These are phyloP conservation scores for Lobosporangium transversale DNA, from an alignment of 192 early-diverging fungal genomes.

Conservation along the genomic window DNA sequence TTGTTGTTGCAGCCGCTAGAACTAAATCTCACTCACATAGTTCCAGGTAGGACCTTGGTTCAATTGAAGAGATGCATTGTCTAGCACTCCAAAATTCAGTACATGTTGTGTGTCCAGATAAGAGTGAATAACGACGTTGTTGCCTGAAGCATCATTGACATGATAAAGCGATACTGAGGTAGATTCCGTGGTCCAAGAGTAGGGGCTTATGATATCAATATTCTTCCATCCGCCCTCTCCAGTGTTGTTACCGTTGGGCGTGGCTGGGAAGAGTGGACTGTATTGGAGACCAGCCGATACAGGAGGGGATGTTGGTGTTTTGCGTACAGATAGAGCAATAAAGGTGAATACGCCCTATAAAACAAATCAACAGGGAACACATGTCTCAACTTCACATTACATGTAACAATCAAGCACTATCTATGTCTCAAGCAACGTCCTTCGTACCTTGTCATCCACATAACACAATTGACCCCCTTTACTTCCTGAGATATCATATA, in stretches of 20 bases:
- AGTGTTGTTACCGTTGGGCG: neutral
- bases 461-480: neutral
- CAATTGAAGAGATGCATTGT: neutral
- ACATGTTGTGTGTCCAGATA: neutral
- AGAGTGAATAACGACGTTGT: neutral
- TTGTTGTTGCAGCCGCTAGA: neutral
- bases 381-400: too few relatives aligned
- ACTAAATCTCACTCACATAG: neutral
- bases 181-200: neutral
- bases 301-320: neutral
- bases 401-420: neutral
- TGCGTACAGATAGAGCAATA: neutral
- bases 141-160: neutral
- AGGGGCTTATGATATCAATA: neutral
- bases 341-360: conserved; percentile 8
- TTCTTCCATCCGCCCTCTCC: conserved; percentile 10
- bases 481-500: conserved; percentile 6
- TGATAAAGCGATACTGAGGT: too few relatives aligned
- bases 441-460: conserved; percentile 1
- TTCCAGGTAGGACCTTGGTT: neutral
- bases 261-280: neutral
- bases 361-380: neutral
- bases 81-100: neutral
- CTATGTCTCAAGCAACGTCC: neutral
- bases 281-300: neutral